phyloP scores from a whole-genome alignment of 2,329 filamentous ascomycete species.

The Amylocarpus encephaloides region DNA sequence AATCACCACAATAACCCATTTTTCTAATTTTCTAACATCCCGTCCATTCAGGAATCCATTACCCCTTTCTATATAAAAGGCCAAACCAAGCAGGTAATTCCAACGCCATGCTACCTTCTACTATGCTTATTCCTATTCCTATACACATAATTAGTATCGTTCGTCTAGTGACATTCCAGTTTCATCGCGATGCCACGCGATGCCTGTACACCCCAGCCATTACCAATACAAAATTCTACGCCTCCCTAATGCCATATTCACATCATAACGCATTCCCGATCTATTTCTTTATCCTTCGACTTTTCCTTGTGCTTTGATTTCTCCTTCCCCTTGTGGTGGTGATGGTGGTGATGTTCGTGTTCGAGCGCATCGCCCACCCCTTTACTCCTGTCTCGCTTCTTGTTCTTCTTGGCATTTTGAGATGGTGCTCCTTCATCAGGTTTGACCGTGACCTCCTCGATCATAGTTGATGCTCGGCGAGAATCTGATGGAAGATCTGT shows the following conservation, averaged over 20 bases:
- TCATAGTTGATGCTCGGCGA: conserved; percentile 8
- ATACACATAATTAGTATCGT: too few species aligned
- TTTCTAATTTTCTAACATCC: too few species aligned
- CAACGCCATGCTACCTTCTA: too few species aligned
- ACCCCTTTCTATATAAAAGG: too few species aligned
- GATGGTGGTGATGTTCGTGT: conserved; percentile 23
- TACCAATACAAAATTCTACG: too few species aligned
- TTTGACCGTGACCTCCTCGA: conserved; percentile 11
- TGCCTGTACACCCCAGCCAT: too few species aligned
- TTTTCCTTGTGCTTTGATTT: conserved; percentile 23
- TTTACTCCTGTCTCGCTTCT: conserved; percentile 26
- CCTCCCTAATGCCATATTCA: conserved; percentile 1
- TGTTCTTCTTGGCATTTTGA: conserved; percentile 20
- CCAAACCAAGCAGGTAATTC: too few species aligned
- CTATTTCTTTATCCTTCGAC: conserved; percentile 15
- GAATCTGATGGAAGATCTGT: conserved; percentile 5
- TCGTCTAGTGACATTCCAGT: too few species aligned
- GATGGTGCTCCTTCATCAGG: conserved; percentile 7
- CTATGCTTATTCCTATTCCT: too few species aligned
- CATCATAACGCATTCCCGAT: conserved; percentile 8
- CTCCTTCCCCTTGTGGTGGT: conserved; percentile 22
- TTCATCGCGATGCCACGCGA: too few species aligned
- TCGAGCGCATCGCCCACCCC: conserved; percentile 17
- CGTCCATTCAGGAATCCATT: too few species aligned
- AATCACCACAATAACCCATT: too few species aligned